phyloP scores from a whole-genome alignment of 257 asterid genomes.

The Nemophila menziesii region DNA sequence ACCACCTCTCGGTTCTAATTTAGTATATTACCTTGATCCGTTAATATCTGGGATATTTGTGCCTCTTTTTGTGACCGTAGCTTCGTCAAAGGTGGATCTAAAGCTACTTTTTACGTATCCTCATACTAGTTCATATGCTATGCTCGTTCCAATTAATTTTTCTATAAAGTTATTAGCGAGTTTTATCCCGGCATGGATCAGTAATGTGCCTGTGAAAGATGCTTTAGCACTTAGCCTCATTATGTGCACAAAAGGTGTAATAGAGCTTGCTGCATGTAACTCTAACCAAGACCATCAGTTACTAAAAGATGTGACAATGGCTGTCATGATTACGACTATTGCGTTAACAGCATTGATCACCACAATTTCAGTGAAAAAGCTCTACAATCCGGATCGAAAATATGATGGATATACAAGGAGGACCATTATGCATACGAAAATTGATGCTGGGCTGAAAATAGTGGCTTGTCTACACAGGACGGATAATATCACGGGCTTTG shows the following conservation, averaged over 20 bases:
- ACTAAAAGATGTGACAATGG: neutral
- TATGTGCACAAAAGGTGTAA: slow-evolving; percentile 19
- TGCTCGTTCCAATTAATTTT: neutral
- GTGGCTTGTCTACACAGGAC: slow-evolving; percentile 14
- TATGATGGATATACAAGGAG: slow-evolving; percentile 21
- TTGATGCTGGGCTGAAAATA: slow-evolving; percentile 9
- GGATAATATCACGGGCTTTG: slow-evolving; percentile 11
- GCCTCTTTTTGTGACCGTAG: slow-evolving; percentile 16
- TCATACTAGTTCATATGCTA: neutral
- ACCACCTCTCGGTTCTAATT: slow-evolving; percentile 20
- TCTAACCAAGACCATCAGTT: slow-evolving; percentile 8
- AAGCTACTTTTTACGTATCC: neutral
- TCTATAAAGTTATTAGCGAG: slow-evolving; percentile 6
- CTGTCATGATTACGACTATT: slow-evolving; percentile 13
- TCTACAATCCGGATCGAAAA: slow-evolving; percentile 17
- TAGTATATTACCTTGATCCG: slow-evolving; percentile 20
- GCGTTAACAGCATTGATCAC: slow-evolving; percentile 4
- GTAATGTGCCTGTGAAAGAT: slow-evolving; percentile 16
- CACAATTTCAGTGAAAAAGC: slow-evolving; percentile 8
- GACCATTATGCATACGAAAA: slow-evolving; percentile 12
- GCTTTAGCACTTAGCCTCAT: slow-evolving; percentile 19
- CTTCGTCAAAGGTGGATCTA: slow-evolving; percentile 10
- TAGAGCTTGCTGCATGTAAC: slow-evolving; percentile 15
- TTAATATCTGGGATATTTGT: slow-evolving; percentile 14
- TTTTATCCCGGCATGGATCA: slow-evolving; percentile 8